These are phyloP conservation scores for Cajanus cajan DNA, from an alignment of 306 rosid species.

Conservation along the genomic window DNA sequence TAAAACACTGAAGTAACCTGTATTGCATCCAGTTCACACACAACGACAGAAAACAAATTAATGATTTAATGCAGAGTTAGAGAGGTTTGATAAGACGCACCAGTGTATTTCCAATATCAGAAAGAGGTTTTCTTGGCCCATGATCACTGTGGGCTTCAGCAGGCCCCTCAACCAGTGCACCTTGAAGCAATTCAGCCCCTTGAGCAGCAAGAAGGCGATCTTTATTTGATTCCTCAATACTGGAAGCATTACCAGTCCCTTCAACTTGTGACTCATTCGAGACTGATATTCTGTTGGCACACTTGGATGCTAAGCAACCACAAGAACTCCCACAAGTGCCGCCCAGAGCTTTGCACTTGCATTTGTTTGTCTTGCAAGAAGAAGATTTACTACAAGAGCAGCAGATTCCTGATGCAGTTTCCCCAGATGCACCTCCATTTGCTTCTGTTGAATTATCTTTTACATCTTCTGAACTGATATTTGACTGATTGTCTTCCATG, in stretches of 20 bases:
- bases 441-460: constrained; percentile 44
- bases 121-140: constrained; percentile 65
- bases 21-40: background rate
- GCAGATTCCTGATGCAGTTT: constrained; percentile 45
- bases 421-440: constrained; percentile 16
- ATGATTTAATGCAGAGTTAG: background rate
- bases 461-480: constrained; percentile 26
- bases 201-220: constrained; percentile 63
- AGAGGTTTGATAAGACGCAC: constrained; percentile 30
- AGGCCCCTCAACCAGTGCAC: constrained; percentile 64
- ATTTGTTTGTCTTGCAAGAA: constrained; percentile 78
- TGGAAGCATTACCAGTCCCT: constrained; percentile 33
- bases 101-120: constrained; percentile 86
- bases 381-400: constrained; percentile 77
- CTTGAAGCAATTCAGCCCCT: constrained; percentile 87
- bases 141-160: constrained; percentile 43
- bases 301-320: constrained; percentile 62
- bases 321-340: constrained; percentile 67
- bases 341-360: constrained; percentile 59
- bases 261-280: constrained; percentile 32
- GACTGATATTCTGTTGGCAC: constrained; percentile 57
- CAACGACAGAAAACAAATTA: background rate
- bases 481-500: constrained; percentile 26
- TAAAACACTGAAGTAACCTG: background rate
- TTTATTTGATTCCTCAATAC: constrained; percentile 44